A percentile compares a stretch with the other conserved stretches of the same genome.
phyloP scores from a whole-genome alignment of 2,329 filamentous ascomycete genomes.

The Capronia coronata region DNA sequence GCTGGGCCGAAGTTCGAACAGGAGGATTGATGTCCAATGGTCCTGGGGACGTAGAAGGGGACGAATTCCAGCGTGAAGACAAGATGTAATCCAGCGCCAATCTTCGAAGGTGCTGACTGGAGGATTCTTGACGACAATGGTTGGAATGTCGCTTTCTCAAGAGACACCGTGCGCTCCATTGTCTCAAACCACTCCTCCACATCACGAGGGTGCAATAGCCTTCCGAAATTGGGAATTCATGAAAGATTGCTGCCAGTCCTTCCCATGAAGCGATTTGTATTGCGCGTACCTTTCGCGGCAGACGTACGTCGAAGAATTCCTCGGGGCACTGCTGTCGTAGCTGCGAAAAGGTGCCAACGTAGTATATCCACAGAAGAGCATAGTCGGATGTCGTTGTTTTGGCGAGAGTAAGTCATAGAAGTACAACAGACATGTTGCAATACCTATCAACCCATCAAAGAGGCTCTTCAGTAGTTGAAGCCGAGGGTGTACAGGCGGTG shows the following conservation, averaged over 20 bases:
- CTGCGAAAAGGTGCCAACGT: not conserved
- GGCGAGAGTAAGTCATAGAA: too few species aligned
- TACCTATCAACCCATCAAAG: not conserved
- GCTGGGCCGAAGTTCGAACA: too few species aligned
- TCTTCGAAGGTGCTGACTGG: too few species aligned
- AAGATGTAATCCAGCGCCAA: not conserved
- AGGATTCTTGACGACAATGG: too few species aligned
- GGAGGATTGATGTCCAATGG: too few species aligned
- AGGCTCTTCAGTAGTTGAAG: not conserved
- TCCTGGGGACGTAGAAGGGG: too few species aligned
- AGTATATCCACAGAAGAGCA: conserved; percentile 2
- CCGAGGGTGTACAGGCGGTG: too few species aligned
- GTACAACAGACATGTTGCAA: not conserved
- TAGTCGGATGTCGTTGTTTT: not conserved
- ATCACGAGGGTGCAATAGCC: not conserved
- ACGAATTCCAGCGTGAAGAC: too few species aligned
- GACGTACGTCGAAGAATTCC: not conserved
- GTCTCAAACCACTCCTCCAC: not conserved
- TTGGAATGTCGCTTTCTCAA: not conserved
- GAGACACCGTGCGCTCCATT: conserved; percentile 2
- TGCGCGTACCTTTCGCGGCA: too few species aligned
- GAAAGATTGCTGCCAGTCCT: too few species aligned
- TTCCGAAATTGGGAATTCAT: too few species aligned
- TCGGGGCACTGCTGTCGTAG: not conserved
- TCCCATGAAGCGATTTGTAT: too few species aligned